Base-by-base conservation (phyloP, 2,329 filamentous ascomycete species). In the Lachnellula occidentalis region DNA sequence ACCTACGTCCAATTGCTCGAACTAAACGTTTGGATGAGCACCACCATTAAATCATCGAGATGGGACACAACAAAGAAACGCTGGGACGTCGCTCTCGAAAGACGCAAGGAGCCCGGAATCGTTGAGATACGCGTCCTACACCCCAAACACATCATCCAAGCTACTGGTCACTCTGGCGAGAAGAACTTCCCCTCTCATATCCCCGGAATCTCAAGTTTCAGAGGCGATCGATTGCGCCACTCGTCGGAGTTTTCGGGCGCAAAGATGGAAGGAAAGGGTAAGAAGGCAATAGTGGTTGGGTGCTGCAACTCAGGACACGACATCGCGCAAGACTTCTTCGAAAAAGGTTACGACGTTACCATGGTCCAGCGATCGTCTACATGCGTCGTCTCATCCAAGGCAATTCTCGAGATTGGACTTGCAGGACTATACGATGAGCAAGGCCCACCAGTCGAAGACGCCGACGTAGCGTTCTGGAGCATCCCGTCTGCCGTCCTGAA, bases 251-350 rank as follows among this genome's bases (percentile, higher is more conserved):
- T 85, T 58, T 69, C 73, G 0, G 82, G 82, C 0, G 80, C 82
- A 0, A 67, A 69, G 2, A 56, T 74, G 0, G 66, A 74, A 2
- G 69, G 73, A 14, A 68, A 73, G 17, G 78, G 78, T 1, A 85
- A 83, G 65, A 84, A 80, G 57, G 85, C 81, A 0, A 71, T 88
- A 1, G 79, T 90, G 0, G 75, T 89, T 0, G 86, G 86, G 1
- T 83, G 80, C 1, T 86, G 85, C 67, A 88, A 87, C 68, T 86
- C 82, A 0, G 82, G 76, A 5, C 83, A 87, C 61, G 86, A 88
- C 58, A 88, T 88, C 53, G 80, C 82, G 0, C 84, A 87, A 54
- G 82, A 88, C 58, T 87, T 78, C 62, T 76, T 79, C 36, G 83
- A 87, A 61, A 81, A 82, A 48, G 86, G 86, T 0, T 84, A 83